phyloP scores from a whole-genome alignment of 345 rosid species.

The Citrus mangshanensis region DNA sequence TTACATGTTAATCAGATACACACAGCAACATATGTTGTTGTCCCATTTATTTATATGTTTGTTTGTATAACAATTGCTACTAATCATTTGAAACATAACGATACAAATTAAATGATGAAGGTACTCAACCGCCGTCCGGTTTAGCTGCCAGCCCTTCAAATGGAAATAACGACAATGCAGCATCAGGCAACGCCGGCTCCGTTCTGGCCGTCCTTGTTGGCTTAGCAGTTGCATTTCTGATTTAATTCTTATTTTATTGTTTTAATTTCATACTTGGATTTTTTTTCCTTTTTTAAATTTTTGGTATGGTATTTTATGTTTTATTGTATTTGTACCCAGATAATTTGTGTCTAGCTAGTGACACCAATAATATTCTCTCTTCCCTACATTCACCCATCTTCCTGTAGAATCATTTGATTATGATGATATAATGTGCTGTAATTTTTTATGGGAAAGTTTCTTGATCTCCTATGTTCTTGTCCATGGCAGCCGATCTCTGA shows the following conservation, averaged over 20 bases:
- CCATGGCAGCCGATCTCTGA: no score
- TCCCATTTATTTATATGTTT: no score
- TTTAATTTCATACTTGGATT: no score
- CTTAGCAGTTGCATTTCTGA: conserved; percentile 15
- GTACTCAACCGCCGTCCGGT: background rate
- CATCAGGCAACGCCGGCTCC: conserved; percentile 11
- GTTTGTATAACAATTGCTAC: no score
- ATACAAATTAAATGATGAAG: background rate
- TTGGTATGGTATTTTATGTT: background rate
- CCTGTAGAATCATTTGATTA: no score
- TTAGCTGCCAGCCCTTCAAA: conserved; percentile 13
- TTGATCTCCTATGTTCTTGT: no score
- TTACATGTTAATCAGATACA: no score
- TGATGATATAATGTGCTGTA: no score
- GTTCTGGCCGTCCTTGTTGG: background rate
- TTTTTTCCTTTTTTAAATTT: no score
- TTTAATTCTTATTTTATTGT: background rate
- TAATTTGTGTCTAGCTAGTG: background rate
- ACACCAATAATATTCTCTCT: background rate
- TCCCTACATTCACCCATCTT: background rate
- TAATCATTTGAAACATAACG: background rate
- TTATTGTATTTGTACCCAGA: background rate
- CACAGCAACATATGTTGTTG: no score
- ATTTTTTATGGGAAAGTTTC: no score
- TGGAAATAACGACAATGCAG: background rate